Conservation (phyloP, 1,139 yeast species). For the Blastobotrys illinoisensis region DNA sequence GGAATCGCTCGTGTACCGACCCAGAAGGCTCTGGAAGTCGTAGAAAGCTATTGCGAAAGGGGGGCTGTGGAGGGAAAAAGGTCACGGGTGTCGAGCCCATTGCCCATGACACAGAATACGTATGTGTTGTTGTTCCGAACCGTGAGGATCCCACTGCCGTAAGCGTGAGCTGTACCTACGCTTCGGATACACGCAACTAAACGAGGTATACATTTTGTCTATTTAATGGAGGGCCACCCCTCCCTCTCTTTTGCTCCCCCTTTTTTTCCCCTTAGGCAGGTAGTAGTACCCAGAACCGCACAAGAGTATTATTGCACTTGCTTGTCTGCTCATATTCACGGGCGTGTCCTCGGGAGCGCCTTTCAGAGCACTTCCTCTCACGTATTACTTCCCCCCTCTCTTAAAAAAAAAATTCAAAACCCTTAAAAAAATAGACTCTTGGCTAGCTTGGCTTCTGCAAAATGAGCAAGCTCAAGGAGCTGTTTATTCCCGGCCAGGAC, state of each 20-base stretch:
- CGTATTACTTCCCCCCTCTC: background rate
- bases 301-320: background rate
- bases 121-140: background rate
- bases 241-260: background rate
- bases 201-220: background rate
- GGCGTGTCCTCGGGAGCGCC: background rate
- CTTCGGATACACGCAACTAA: background rate
- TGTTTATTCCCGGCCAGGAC: background rate
- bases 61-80: background rate
- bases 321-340: background rate
- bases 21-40: no score
- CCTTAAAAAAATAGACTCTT: background rate
- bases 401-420: background rate
- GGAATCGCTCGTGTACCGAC: background rate
- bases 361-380: background rate
- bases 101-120: background rate
- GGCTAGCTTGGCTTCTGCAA: background rate
- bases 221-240: background rate
- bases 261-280: background rate
- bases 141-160: background rate
- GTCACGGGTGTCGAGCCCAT: background rate
- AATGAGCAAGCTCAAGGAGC: background rate
- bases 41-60: background rate
- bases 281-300: background rate
- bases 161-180: background rate